Percentiles rank a stretch among this genome's conserved stretches.
phyloP scores from a whole-genome alignment of 73 alveolate species.

The Tetrahymena borealis region DNA sequence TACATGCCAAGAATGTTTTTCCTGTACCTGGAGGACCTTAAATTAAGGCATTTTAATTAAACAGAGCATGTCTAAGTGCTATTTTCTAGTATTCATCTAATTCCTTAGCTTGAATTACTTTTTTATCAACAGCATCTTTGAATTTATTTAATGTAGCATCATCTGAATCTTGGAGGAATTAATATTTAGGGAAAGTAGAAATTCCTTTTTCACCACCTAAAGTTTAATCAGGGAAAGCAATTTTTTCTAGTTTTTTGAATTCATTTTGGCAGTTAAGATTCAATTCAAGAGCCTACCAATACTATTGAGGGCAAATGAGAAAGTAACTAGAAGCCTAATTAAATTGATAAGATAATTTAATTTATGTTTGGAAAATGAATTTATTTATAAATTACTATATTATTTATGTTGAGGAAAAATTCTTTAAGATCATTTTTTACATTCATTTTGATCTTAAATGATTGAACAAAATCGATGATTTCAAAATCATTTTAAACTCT shows the following conservation, averaged over 20 bases:
- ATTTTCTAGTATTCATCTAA: not conserved
- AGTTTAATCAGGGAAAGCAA: not conserved
- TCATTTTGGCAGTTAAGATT: not conserved
- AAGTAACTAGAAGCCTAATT: not conserved
- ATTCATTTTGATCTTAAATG: not conserved
- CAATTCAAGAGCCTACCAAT: not conserved
- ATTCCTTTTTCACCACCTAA: not conserved
- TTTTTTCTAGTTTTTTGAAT: not conserved
- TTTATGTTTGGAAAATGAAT: too few species aligned
- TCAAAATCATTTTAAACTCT: not conserved
- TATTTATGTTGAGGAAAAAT: too few species aligned
- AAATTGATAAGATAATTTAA: not conserved
- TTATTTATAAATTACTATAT: too few species aligned
- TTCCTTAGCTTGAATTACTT: not conserved
- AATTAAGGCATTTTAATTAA: slow-evolving; percentile 45
- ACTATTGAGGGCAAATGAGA: not conserved
- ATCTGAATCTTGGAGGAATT: not conserved
- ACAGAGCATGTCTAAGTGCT: not conserved
- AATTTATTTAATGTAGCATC: not conserved
- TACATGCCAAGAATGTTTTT: slow-evolving; percentile 74
- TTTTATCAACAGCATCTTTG: not conserved
- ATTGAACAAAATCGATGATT: not conserved
- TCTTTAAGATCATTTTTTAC: not conserved
- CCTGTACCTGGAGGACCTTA: slow-evolving; percentile 97
- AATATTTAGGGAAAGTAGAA: not conserved